A percentile compares a stretch with the other conserved stretches of the same genome.
These are phyloP conservation scores for Xylaria intraflava DNA, from an alignment of 495 filamentous ascomycete species.

Conservation along the genomic window DNA sequence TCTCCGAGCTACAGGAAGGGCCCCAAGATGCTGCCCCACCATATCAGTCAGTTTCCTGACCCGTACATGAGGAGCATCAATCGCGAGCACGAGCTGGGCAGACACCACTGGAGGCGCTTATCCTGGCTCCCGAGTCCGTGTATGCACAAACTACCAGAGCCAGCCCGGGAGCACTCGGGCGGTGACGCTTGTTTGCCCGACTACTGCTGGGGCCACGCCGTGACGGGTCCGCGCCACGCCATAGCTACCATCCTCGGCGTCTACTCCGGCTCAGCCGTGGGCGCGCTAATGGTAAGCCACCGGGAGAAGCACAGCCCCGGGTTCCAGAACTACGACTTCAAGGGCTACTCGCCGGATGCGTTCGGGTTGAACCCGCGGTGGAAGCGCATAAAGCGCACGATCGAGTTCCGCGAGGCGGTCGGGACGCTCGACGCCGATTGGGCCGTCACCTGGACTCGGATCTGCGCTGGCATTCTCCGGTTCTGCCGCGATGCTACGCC, in stretches of 20 bases:
- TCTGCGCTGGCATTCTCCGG: slow-evolving; percentile 26
- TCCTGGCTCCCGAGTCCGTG: slow-evolving; percentile 7
- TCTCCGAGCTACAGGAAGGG: not conserved
- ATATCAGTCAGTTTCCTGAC: not conserved
- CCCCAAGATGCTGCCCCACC: slow-evolving; percentile 15
- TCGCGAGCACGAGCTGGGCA: not conserved
- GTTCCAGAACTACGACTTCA: slow-evolving; percentile 16
- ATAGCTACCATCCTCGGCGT: slow-evolving; percentile 1
- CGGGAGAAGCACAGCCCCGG: not conserved
- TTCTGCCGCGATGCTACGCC: slow-evolving; percentile 13
- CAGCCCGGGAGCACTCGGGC: not conserved
- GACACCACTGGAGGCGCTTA: slow-evolving; percentile 6
- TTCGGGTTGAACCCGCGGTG: not conserved
- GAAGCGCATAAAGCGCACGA: slow-evolving; percentile 13
- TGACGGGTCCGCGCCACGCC: not conserved
- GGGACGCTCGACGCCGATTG: slow-evolving; percentile 28
- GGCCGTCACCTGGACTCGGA: slow-evolving; percentile 25
- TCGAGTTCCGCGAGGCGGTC: slow-evolving; percentile 40
- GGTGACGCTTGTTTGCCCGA: not conserved
- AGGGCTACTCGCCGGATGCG: not conserved
- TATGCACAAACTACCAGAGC: not conserved
- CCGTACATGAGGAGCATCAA: not conserved
- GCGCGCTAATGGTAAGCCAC: not conserved
- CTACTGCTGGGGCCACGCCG: not conserved
- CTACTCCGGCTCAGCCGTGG: slow-evolving; percentile 5